Conservation (phyloP, 2,329 filamentous ascomycete species). For the Aspergillus calidoustus region DNA sequence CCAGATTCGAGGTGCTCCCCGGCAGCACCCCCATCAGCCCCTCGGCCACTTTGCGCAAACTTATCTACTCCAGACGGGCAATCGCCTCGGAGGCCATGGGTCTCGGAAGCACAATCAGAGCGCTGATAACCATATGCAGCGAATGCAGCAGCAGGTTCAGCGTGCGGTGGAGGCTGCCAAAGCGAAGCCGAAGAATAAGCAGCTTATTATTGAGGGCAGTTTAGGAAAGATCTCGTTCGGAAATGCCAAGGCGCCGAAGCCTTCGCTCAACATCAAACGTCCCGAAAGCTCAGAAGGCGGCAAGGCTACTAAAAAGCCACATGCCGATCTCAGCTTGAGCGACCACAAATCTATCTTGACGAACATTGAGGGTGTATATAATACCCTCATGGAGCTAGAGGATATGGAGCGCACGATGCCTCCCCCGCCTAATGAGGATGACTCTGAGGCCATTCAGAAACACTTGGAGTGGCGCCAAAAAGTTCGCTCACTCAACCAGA, state of each 20-base stretch:
- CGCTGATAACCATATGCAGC: constrained; percentile 95
- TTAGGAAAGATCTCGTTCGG: constrained; percentile 98
- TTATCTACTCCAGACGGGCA: constrained; percentile 93
- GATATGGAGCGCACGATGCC: constrained; percentile 86
- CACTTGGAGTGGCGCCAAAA: constrained; percentile 81
- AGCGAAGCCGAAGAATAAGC: constrained; percentile 96
- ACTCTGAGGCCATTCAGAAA: constrained; percentile 70
- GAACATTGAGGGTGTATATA: constrained; percentile 88
- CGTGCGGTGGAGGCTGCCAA: constrained; percentile 96
- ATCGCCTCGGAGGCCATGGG: constrained; percentile 70
- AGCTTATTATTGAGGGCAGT: constrained; percentile 93
- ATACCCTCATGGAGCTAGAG: constrained; percentile 88
- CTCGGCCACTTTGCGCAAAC: constrained; percentile 97
- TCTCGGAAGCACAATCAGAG: constrained; percentile 74
- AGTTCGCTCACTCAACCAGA: constrained; percentile 72
- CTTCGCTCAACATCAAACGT: constrained; percentile 92
- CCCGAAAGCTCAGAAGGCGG: constrained; percentile 68
- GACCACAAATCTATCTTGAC: constrained; percentile 82
- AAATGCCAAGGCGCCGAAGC: constrained; percentile 96
- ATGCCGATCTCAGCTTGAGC: constrained; percentile 60
- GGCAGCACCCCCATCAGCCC: constrained; percentile 90
- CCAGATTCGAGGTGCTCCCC: constrained; percentile 86
- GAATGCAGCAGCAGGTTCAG: constrained; percentile 99
- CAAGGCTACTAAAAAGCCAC: constrained; percentile 53
- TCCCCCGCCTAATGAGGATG: constrained; percentile 66